Conservation (phyloP, 345 rosid genomes). For the Linum usitatissimum region DNA sequence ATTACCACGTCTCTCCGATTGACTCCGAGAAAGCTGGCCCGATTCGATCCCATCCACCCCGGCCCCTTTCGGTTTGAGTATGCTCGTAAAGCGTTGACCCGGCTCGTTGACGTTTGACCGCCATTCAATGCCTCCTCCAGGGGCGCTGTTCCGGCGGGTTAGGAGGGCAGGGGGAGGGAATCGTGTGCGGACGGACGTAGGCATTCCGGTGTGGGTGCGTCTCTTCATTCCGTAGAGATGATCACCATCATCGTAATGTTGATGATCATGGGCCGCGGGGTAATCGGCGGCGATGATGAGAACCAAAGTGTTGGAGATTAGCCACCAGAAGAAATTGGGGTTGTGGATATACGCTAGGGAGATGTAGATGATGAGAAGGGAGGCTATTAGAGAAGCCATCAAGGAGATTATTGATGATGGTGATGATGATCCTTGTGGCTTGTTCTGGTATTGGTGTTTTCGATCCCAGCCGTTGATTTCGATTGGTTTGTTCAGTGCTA, state of each 20-base stretch:
- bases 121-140: neutral
- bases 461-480: slow-evolving; percentile 9
- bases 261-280: slow-evolving; percentile 17
- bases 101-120: neutral
- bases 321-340: slow-evolving; percentile 42
- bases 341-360: slow-evolving; percentile 35
- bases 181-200: too few species aligned
- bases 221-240: slow-evolving; percentile 20
- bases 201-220: too few species aligned
- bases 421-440: slow-evolving; percentile 5
- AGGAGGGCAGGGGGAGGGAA: neutral
- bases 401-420: slow-evolving; percentile 22
- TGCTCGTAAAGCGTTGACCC: neutral
- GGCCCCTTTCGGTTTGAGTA: neutral
- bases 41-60: slow-evolving; percentile 1
- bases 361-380: slow-evolving; percentile 30
- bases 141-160: neutral
- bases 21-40: slow-evolving; percentile 16
- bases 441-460: slow-evolving; percentile 8
- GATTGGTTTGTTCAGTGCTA: slow-evolving; percentile 9
- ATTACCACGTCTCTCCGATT: slow-evolving; percentile 24
- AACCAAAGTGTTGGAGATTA: slow-evolving; percentile 54
- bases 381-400: slow-evolving; percentile 25
- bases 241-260: slow-evolving; percentile 20
- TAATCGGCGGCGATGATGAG: slow-evolving; percentile 54